Evolutionary conservation across 2,329 filamentous ascomycete genomes (phyloP), one percentile per base, ranked within the genome.

Genomic region (Fusarium phyllophilum): DNA sequence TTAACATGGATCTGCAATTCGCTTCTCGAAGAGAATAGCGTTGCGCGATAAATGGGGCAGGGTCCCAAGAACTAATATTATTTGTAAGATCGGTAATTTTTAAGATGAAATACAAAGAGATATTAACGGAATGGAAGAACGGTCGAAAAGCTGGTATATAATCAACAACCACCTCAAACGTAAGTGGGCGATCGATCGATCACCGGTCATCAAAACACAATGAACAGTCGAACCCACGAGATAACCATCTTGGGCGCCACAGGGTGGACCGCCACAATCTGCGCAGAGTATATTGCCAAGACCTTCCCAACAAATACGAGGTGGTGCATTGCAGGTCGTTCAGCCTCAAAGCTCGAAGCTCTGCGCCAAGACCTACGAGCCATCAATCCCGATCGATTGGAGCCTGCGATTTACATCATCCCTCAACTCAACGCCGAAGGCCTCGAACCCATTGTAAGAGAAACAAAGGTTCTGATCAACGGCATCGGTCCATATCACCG

Each of bases 281-380:
- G 55, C 4, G 55, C 55, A 4, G 17, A 64, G 24, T 36, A 61
- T 3, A 42, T 61, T 14, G 17, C 31, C 44, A 48, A 60, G 29
- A 31, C 55, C 15, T 64, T 42, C 9, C 36, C n/a, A n/a, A 41
- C 58, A 4, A 61, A 49, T 6, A 41, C 36, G 6, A 22, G 18
- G 8, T 64, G 44, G 61, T 42, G 36, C 14, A 61, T 61, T 22
- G 42, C 42, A 42, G 61, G 55, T 41, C 61, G 55, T 34, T 64
- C 36, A 20, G 17, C 29, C 10, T 9, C n/a, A 22, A 64, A 64
- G 2, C 61, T 64, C 12, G 42, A 49, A 15, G 15, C 31, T 17
- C 22, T 61, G 5, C 29, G 42, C 22, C 61, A 49, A 34, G 33
- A 5, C 2, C 6, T 64, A 5, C 29, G 6, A 5, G 17, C 8